Percentiles rank a stretch among this genome's conserved stretches.
Evolutionary conservation across 73 alveolate genomes (phyloP).

Genomic region (Paramecium sexaurelia): DNA sequence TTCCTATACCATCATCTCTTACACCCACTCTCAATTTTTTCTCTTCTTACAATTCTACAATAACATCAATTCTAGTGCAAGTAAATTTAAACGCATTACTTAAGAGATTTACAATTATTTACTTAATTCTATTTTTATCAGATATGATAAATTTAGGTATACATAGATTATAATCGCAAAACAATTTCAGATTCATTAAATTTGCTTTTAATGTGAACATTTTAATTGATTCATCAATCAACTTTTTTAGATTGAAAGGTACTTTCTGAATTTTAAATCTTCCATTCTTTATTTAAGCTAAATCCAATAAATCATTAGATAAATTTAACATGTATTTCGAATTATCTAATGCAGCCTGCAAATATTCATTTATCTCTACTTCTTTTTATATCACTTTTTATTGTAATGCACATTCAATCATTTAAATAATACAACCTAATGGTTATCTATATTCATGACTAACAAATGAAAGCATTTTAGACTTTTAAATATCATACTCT

Average conservation of each 20-base stretch:
- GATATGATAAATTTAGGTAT: neutral
- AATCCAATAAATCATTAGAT: conserved; percentile 61
- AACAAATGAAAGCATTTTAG: conserved; percentile 62
- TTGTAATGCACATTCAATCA: conserved; percentile 41
- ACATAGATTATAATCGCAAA: neutral
- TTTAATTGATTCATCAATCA: conserved; percentile 34
- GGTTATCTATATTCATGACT: conserved; percentile 63
- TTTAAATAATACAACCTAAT: conserved; percentile 6
- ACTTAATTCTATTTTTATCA: conserved; percentile 68
- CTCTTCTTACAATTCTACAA: neutral
- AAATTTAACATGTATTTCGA: conserved; percentile 38
- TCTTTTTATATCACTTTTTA: neutral
- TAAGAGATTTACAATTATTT: conserved; percentile 66
- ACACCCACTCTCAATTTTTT: conserved; percentile 51
- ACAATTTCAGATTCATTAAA: neutral
- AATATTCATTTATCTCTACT: neutral
- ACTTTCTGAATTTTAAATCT: conserved; percentile 19
- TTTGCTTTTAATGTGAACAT: conserved; percentile 56
- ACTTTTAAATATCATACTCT: neutral
- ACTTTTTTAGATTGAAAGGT: conserved; percentile 7
- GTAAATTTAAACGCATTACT: conserved; percentile 76
- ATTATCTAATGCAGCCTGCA: conserved; percentile 49
- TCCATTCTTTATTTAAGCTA: conserved; percentile 53
- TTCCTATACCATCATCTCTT: conserved; percentile 75
- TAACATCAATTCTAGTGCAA: conserved; percentile 24